phyloP scores from a whole-genome alignment of 2,329 filamentous ascomycete species.

The Allantophomopsis lycopodina region DNA sequence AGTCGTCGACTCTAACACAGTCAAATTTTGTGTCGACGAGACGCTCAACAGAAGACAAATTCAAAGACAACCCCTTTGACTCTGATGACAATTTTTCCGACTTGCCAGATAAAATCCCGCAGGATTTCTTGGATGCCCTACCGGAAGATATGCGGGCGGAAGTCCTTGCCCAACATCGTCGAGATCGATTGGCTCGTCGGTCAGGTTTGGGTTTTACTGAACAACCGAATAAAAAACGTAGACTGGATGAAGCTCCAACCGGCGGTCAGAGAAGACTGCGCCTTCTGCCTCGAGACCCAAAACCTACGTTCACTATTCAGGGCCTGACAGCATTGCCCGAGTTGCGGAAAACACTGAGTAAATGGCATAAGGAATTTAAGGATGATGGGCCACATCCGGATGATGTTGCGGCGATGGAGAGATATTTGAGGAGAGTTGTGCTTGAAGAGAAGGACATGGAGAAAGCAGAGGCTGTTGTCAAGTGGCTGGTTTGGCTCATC shows the following conservation, averaged over 20 bases:
- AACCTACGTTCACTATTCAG: slow-evolving; percentile 47
- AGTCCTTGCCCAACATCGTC: slow-evolving; percentile 61
- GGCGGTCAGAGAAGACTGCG: slow-evolving; percentile 19
- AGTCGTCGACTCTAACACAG: slow-evolving; percentile 51
- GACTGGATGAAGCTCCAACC: slow-evolving; percentile 6
- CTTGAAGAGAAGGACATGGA: slow-evolving; percentile 62
- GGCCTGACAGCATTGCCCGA: slow-evolving; percentile 43
- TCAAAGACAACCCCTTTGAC: neutral
- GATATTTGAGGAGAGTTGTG: slow-evolving; percentile 62
- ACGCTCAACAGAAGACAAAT: slow-evolving; percentile 13
- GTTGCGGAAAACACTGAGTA: slow-evolving; percentile 58
- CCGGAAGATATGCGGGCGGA: slow-evolving; percentile 71
- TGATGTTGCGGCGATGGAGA: slow-evolving; percentile 62
- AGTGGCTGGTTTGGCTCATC: slow-evolving; percentile 49
- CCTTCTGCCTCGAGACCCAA: slow-evolving; percentile 32
- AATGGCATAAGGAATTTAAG: slow-evolving; percentile 63
- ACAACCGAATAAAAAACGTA: slow-evolving; percentile 6
- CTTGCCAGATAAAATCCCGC: slow-evolving; percentile 34
- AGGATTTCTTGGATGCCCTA: slow-evolving; percentile 67
- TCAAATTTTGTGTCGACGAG: slow-evolving; percentile 48
- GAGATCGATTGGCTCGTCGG: slow-evolving; percentile 41
- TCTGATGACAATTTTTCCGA: slow-evolving; percentile 7
- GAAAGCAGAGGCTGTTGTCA: slow-evolving; percentile 57
- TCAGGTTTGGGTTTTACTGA: slow-evolving; percentile 30
- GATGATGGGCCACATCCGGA: slow-evolving; percentile 64